These are phyloP conservation scores for Nakazawaea anatomiae DNA, from an alignment of 805 yeast genomes.

Conservation along the genomic window DNA sequence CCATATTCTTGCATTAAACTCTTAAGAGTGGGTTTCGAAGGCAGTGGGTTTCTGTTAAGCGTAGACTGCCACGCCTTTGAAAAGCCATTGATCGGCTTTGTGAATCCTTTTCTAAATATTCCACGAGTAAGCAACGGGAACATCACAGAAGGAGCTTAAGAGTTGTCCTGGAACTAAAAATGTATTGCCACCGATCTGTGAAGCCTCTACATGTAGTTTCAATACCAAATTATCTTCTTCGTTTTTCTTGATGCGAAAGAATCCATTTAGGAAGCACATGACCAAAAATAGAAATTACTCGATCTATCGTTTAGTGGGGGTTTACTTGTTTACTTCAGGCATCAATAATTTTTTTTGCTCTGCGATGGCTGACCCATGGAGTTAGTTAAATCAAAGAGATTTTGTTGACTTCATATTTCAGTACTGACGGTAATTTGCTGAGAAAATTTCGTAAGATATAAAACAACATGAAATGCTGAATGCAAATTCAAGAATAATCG, in stretches of 20 bases:
- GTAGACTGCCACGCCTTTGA: slow-evolving; percentile 2
- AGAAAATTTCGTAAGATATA: not conserved
- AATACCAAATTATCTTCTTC: not conserved
- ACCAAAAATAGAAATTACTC: not conserved
- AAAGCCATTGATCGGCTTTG: not conserved
- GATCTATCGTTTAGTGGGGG: too few species aligned
- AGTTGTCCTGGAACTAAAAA: too few species aligned
- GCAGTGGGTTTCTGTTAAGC: not conserved
- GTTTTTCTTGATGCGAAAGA: not conserved
- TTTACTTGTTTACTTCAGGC: too few species aligned
- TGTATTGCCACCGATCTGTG: too few species aligned
- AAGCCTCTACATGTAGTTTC: too few species aligned
- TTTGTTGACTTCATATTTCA: not conserved
- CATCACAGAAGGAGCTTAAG: not conserved
- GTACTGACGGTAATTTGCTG: not conserved
- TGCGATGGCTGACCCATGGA: not conserved
- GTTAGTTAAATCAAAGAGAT: not conserved
- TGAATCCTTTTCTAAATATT: not conserved
- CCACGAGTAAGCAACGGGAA: not conserved
- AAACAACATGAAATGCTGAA: slow-evolving; percentile 3
- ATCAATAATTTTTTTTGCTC: not conserved
- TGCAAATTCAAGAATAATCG: not conserved
- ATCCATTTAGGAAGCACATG: not conserved
- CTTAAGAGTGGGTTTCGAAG: slow-evolving; percentile 40
- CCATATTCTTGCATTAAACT: slow-evolving; percentile 82